These are phyloP conservation scores for Monilinia vaccinii-corymbosi DNA, from an alignment of 2,329 filamentous ascomycete species.

Conservation along the genomic window DNA sequence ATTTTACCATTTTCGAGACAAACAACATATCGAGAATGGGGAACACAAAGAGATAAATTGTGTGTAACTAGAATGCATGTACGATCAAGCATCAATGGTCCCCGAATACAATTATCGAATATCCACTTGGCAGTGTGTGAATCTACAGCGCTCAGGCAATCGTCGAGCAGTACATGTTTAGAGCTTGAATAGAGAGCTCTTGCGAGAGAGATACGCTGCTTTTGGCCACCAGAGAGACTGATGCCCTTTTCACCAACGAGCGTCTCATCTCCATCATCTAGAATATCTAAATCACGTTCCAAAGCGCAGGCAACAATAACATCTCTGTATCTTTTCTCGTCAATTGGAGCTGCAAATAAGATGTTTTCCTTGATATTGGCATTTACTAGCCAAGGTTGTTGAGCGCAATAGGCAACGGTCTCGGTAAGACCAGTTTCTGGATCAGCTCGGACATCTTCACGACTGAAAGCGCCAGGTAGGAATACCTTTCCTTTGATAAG, in stretches of 20 bases:
- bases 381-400: conserved; percentile 95
- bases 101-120: conserved; percentile 84
- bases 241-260: conserved; percentile 96
- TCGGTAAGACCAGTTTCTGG: conserved; percentile 81
- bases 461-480: conserved; percentile 67
- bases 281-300: conserved; percentile 82
- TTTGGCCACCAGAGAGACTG: conserved; percentile 91
- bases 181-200: conserved; percentile 95
- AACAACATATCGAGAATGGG: conserved; percentile 71
- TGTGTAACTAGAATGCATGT: conserved; percentile 96
- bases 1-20: conserved; percentile 82
- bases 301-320: conserved; percentile 88
- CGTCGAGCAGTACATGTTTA: conserved; percentile 81
- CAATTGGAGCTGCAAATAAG: conserved; percentile 71
- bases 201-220: conserved; percentile 94
- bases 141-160: conserved; percentile 93
- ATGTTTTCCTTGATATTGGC: conserved; percentile 96
- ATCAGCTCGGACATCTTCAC: conserved; percentile 75
- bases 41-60: conserved; percentile 81
- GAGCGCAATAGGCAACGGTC: conserved; percentile 90
- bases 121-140: conserved; percentile 98
- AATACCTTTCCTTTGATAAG: conserved; percentile 70
- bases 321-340: conserved; percentile 74
- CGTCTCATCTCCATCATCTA: conserved; percentile 87
- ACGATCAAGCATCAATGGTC: conserved; percentile 76